A percentile compares a stretch with the other conserved stretches of the same genome.
Conservation (phyloP, 495 filamentous ascomycete genomes). For the Penicillium coffeae region DNA sequence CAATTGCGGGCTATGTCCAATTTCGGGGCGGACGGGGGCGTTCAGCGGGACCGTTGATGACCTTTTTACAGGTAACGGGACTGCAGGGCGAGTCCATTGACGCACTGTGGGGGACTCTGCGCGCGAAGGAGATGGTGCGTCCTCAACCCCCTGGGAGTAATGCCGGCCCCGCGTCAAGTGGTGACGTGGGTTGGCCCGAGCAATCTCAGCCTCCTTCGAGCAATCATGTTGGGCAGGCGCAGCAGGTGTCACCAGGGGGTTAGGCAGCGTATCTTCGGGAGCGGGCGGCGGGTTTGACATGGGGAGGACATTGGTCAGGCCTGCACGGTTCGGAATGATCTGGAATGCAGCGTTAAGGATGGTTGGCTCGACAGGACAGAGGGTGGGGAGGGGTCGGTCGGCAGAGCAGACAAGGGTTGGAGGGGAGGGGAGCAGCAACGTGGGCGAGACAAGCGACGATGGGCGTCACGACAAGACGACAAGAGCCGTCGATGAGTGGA, state of each 20-base stretch:
- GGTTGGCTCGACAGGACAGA: constrained; percentile 6
- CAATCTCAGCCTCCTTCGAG: constrained; percentile 30
- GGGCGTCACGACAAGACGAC: no score
- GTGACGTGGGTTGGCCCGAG: constrained; percentile 41
- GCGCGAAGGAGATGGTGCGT: constrained; percentile 36
- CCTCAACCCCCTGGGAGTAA: constrained; percentile 28
- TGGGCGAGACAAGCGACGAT: no score
- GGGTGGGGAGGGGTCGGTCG: neutral
- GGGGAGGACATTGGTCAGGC: constrained; percentile 52
- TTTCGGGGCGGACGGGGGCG: constrained; percentile 22
- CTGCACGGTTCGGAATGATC: constrained; percentile 29
- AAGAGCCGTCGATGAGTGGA: constrained; percentile 12
- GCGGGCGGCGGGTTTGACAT: constrained; percentile 53
- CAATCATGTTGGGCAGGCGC: constrained; percentile 47
- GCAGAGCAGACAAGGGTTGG: constrained; percentile 9
- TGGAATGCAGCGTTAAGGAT: constrained; percentile 19
- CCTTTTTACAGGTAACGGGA: constrained; percentile 37
- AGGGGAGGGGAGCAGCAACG: constrained; percentile 2
- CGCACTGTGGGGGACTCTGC: constrained; percentile 39
- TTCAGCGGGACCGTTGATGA: constrained; percentile 28
- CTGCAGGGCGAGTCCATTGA: constrained; percentile 33
- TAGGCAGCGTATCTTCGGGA: constrained; percentile 45
- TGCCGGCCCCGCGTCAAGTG: constrained; percentile 33
- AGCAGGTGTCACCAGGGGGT: constrained; percentile 49
- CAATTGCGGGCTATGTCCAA: constrained; percentile 46